Conservation (phyloP, 129 eudicot species). For the Solidago caesia region DNA sequence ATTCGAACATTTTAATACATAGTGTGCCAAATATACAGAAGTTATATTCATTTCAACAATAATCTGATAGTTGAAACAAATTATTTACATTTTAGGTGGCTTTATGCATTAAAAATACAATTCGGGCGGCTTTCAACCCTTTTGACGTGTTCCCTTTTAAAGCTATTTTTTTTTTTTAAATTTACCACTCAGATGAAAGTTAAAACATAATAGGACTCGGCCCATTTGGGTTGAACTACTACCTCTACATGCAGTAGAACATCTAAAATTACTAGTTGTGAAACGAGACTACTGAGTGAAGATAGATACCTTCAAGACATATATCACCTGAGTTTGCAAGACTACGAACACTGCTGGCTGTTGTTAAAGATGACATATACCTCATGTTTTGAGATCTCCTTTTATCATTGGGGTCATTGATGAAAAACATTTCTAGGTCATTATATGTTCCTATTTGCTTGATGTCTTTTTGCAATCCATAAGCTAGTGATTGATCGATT, state of each 20-base stretch:
- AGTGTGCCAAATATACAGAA: not conserved
- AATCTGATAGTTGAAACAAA: not conserved
- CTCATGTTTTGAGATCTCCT: slow-evolving; percentile 38
- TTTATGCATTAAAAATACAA: slow-evolving; percentile 1
- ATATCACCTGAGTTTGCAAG: slow-evolving; percentile 85
- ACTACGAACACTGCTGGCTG: slow-evolving; percentile 59
- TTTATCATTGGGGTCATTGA: slow-evolving; percentile 42
- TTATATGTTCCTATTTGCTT: slow-evolving; percentile 44
- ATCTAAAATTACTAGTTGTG: not conserved
- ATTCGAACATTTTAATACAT: not conserved
- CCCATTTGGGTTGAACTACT: not conserved
- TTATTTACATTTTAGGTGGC: not conserved
- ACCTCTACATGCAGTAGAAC: slow-evolving; percentile 6
- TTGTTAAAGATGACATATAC: slow-evolving; percentile 79
- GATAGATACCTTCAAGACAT: slow-evolving; percentile 71
- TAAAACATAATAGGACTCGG: not conserved
- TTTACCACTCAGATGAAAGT: too few species aligned
- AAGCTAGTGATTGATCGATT: slow-evolving; percentile 81
- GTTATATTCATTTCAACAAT: not conserved
- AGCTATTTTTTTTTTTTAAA: not conserved
- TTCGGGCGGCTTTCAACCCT: not conserved
- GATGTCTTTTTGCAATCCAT: slow-evolving; percentile 75
- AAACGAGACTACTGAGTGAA: not conserved
- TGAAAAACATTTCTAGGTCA: slow-evolving; percentile 47
- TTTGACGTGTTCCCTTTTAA: not conserved